phyloP scores from a whole-genome alignment of 2,329 filamentous ascomycete genomes.

The Sclerotinia nivalis region DNA sequence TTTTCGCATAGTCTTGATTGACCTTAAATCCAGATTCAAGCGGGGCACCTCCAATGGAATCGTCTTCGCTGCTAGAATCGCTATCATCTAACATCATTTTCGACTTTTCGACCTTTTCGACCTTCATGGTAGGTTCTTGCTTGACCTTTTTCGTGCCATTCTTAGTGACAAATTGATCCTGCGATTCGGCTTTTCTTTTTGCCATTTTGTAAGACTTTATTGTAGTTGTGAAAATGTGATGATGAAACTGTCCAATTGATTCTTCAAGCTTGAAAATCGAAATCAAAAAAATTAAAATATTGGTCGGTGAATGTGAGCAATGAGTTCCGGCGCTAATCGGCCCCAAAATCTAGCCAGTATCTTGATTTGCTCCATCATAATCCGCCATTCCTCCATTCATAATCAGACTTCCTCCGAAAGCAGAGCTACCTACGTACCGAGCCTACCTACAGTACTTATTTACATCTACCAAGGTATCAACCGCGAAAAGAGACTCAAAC shows the following conservation, averaged over 20 bases:
- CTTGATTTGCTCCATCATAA: slow-evolving; percentile 12
- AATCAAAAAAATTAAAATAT: slow-evolving; percentile 24
- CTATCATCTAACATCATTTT: slow-evolving; percentile 53
- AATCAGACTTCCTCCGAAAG: slow-evolving; percentile 19
- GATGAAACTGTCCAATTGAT: not conserved
- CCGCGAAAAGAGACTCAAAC: not conserved
- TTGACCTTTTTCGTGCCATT: slow-evolving; percentile 39
- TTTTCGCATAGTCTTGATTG: slow-evolving; percentile 84
- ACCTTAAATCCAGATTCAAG: slow-evolving; percentile 64
- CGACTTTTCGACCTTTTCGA: slow-evolving; percentile 25
- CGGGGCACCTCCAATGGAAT: slow-evolving; percentile 42
- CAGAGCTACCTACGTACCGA: slow-evolving; percentile 19
- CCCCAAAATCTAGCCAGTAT: not conserved
- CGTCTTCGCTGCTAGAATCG: slow-evolving; percentile 42
- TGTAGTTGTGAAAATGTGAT: slow-evolving; percentile 1
- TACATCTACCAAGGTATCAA: slow-evolving; percentile 20
- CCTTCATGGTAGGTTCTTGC: slow-evolving; percentile 24
- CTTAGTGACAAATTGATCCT: slow-evolving; percentile 27
- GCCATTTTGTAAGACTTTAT: slow-evolving; percentile 34
- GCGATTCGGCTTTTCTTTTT: slow-evolving; percentile 41
- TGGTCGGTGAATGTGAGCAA: slow-evolving; percentile 3
- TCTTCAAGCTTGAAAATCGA: slow-evolving; percentile 6
- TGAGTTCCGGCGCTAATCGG: slow-evolving; percentile 15
- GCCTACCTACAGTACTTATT: not conserved
- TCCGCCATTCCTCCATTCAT: slow-evolving; percentile 19